phyloP scores from a whole-genome alignment of 202 grass and related monocot genomes.

The Thinopyrum obtusiflorum region DNA sequence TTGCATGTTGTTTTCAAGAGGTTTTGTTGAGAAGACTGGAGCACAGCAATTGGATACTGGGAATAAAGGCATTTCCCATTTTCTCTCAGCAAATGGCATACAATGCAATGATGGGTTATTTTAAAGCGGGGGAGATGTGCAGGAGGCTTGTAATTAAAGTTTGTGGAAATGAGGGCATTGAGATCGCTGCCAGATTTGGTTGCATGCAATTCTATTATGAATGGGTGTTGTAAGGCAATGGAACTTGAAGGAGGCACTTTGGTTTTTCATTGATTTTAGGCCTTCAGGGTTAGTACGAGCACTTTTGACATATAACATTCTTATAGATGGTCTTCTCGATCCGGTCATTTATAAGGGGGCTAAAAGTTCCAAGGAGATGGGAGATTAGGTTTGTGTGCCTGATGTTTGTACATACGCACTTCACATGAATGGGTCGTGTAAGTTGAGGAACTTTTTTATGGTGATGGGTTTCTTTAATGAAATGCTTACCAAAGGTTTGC shows the following conservation, averaged over 20 bases:
- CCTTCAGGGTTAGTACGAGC: conserved; percentile 36
- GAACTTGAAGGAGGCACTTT: conserved; percentile 46
- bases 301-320: conserved; percentile 62
- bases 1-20: not conserved
- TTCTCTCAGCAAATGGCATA: not conserved
- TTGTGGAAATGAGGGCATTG: conserved; percentile 59
- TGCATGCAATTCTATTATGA: conserved; percentile 55
- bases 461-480: conserved; percentile 50
- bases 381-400: conserved; percentile 36
- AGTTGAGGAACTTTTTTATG: conserved; percentile 47
- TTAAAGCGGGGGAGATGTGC: not conserved
- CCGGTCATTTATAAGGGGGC: conserved; percentile 42
- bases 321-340: conserved; percentile 61
- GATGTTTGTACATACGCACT: conserved; percentile 66
- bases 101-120: not conserved
- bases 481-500: conserved; percentile 53
- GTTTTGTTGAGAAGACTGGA: not conserved
- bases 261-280: conserved; percentile 51
- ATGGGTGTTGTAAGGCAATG: conserved; percentile 47
- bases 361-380: conserved; percentile 58
- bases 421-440: conserved; percentile 61
- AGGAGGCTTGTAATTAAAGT: conserved; percentile 14
- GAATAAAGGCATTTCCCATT: no score
- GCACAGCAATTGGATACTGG: not conserved
- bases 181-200: conserved; percentile 43